Evolutionary conservation across 106 monocot species (phyloP), one percentile per base, ranked within the genome.

Genomic region (Chionographis japonica): DNA sequence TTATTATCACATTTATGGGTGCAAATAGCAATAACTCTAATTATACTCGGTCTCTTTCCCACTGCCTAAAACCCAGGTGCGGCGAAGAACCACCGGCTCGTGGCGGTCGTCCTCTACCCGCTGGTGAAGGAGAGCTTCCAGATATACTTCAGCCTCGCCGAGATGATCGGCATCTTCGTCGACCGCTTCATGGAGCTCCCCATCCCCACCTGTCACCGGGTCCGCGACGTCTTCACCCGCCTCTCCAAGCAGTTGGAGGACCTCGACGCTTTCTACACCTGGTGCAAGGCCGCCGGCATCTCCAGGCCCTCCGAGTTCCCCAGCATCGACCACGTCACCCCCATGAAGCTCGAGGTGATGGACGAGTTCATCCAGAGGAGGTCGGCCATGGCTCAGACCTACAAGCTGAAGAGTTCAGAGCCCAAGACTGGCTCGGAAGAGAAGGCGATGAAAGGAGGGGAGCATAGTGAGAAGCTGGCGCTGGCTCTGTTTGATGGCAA

Each of bases 41-140:
- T n/a, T n/a, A n/a, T n/a, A n/a, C n/a, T n/a, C n/a, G n/a, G n/a
- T n/a, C n/a, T n/a, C 8, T 46, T 46, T 46, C 46, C 9, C 46
- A 46, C 9, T 46, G 0, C 46, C 46, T 46, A 5, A 6, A 5
- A 6, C 46, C 49, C 66, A 94, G 94, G 94, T n/a, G 71, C 79
- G 9, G 91, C 91, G 12, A 91, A 79, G 77, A 52, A 68, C 53
- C 83, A 88, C 70, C 46, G 88, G 43, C 72, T 95, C 12, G 94
- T 95, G 49, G 71, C 81, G 2, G 83, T 90, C 39, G 90, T 91
- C 0, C 71, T 95, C 20, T 83, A 88, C 66, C 88, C 88, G n/a
- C 56, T 91, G 56, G 78, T 95, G 69, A 94, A 86, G 68, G 94
- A 95, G 72, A 95, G 95, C 88, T 83, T 69, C 83, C 91, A 91